Evolutionary conservation across 1,139 yeast genomes (phyloP).

Genomic region (Yamadazyma spencermartinsiae): DNA sequence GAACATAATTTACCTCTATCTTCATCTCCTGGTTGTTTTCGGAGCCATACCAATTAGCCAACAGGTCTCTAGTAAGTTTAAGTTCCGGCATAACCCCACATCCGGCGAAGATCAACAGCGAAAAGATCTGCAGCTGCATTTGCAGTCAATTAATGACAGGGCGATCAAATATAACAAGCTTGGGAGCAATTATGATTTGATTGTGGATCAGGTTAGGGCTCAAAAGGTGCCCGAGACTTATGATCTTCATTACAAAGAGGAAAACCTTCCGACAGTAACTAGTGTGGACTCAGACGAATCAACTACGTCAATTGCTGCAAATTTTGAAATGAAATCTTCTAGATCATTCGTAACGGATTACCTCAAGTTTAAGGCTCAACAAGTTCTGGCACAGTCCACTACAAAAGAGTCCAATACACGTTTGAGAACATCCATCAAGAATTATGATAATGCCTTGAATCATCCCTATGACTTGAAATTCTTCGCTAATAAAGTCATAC

Average conservation of each 20-base stretch:
- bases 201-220: slow-evolving; percentile 11
- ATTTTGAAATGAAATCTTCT: slow-evolving; percentile 19
- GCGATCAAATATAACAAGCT: slow-evolving; percentile 10
- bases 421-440: slow-evolving; percentile 13
- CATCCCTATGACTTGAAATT: slow-evolving; percentile 9
- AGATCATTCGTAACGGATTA: slow-evolving; percentile 24
- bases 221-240: neutral
- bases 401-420: slow-evolving; percentile 7
- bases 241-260: neutral
- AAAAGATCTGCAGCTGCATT: slow-evolving; percentile 9
- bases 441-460: slow-evolving; percentile 13
- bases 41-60: slow-evolving; percentile 8
- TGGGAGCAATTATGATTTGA: slow-evolving; percentile 10
- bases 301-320: slow-evolving; percentile 9
- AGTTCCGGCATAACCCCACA: neutral
- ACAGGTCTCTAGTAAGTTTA: slow-evolving; percentile 7
- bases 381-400: slow-evolving; percentile 2
- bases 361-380: slow-evolving; percentile 21
- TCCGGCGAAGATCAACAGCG: neutral
- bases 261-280: neutral
- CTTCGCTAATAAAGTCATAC: slow-evolving; percentile 12
- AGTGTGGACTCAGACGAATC: neutral
- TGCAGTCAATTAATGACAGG: slow-evolving; percentile 8
- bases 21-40: neutral
- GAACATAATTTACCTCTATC: slow-evolving; percentile 4